Base-by-base conservation (phyloP, 1,284 basidiomycete genomes). In the Volvariella surrecta region DNA sequence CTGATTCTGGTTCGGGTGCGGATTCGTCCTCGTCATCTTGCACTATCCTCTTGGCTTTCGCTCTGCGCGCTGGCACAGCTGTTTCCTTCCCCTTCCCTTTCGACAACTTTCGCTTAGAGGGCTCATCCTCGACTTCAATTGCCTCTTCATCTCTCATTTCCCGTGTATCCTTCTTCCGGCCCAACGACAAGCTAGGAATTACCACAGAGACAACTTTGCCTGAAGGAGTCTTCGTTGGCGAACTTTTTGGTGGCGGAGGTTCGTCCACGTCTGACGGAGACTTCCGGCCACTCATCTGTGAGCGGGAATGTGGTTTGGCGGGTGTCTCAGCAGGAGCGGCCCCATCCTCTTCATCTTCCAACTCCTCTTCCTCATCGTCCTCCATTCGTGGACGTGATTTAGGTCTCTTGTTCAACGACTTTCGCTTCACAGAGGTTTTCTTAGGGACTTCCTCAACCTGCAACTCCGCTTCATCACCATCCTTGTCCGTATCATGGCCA, bases 321-420 rank as follows among this genome's bases (percentile, higher is more conserved):
- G 32, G 21, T 10, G 17, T 13, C 32, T 21, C n/a, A 13, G 19
- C 11, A 1, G 24, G 17, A 16, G 18, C 4, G 11, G 16, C 18
- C 10, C 42, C 20, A n/a, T 45, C 15, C 37, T 34, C 42, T 20
- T 40, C 39, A 11, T 44, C 46, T 17, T 34, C 48, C 15, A 24
- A 39, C 19, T 47, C 39, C 40, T 19, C 39, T 39, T 39, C 45
- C n/a, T n/a, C n/a, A 22, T 43, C 40, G 38, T 39, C 37, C 42
- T 42, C 16, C 46, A 19, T n/a, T 39, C 42, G 11, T 38, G 17
- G 11, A 34, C 40, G 15, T 37, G 28, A 24, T 34, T n/a, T n/a
- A n/a, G n/a, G n/a, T n/a, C n/a, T n/a, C n/a, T n/a, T n/a, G n/a
- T n/a, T n/a, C n/a, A n/a, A n/a, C n/a, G n/a, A n/a, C n/a, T n/a